phyloP scores from a whole-genome alignment of 805 yeast species.

The Jamesozyma rosinii region DNA sequence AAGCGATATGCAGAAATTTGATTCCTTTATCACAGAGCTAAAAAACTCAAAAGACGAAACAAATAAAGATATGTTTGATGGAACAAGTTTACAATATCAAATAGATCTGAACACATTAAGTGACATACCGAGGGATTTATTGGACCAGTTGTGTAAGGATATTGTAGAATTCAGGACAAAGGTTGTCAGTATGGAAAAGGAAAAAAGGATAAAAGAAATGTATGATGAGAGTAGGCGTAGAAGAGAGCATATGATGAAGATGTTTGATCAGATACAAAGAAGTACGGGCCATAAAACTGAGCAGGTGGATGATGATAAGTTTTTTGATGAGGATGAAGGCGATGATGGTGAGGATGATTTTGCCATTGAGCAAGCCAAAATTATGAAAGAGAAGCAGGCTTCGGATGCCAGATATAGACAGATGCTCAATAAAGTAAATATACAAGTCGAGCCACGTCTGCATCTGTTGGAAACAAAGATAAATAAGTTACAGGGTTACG shows the following conservation, averaged over 20 bases:
- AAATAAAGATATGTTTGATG: not conserved
- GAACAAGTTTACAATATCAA: slow-evolving; percentile 14
- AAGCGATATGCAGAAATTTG: not conserved
- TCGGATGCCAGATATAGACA: slow-evolving; percentile 12
- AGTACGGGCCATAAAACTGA: slow-evolving; percentile 4
- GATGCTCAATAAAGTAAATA: slow-evolving; percentile 10
- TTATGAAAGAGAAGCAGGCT: slow-evolving; percentile 10
- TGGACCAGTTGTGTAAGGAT: slow-evolving; percentile 33
- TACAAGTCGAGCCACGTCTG: slow-evolving; percentile 15
- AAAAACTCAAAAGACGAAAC: not conserved
- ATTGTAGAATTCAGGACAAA: slow-evolving; percentile 48
- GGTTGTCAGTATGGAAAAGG: slow-evolving; percentile 44
- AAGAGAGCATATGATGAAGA: slow-evolving; percentile 19
- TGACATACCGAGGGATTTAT: slow-evolving; percentile 22
- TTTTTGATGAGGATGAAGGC: slow-evolving; percentile 6
- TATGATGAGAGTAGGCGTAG: slow-evolving; percentile 23
- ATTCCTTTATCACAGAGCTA: not conserved
- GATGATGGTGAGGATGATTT: slow-evolving; percentile 6
- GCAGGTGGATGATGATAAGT: slow-evolving; percentile 11
- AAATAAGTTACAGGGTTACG: slow-evolving; percentile 13
- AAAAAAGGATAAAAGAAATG: slow-evolving; percentile 38
- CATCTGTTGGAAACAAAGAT: slow-evolving; percentile 10
- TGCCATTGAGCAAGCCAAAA: slow-evolving; percentile 10
- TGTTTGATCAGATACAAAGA: slow-evolving; percentile 22
- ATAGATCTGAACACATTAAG: slow-evolving; percentile 24